A percentile compares a stretch with the other conserved stretches of the same genome.
Conservation (phyloP, 805 yeast species). For the Yarrowia phangngaensis region DNA sequence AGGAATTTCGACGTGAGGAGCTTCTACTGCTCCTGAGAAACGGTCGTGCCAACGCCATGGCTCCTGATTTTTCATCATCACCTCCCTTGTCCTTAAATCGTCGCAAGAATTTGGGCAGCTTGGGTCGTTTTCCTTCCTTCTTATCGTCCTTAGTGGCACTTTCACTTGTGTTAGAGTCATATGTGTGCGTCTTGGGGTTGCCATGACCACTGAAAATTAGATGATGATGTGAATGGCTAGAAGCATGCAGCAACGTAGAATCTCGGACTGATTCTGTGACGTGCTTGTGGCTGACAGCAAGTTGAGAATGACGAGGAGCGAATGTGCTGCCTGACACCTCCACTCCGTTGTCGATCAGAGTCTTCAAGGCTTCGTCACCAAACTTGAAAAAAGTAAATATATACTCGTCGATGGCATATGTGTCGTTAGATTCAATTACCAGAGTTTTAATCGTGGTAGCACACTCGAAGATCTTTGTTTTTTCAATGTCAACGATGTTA, state of each 20-base stretch:
- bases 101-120: conserved; percentile 17
- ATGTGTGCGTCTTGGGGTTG: conserved; percentile 2
- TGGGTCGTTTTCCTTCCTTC: conserved; percentile 10
- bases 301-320: conserved; percentile 15
- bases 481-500: conserved; percentile 60
- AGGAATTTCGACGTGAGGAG: conserved; percentile 1
- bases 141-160: not conserved
- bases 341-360: conserved; percentile 9
- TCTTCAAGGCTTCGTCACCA: conserved; percentile 38
- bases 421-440: conserved; percentile 53
- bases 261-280: conserved; percentile 22
- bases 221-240: conserved; percentile 17
- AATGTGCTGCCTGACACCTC: conserved; percentile 14
- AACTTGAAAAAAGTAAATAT: conserved; percentile 58
- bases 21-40: too few relatives aligned
- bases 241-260: conserved; percentile 20
- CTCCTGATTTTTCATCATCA: not conserved
- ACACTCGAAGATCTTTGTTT: conserved; percentile 51
- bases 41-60: conserved; percentile 1
- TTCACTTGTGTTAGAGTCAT: not conserved
- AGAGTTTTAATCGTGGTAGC: conserved; percentile 58
- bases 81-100: conserved; percentile 19
- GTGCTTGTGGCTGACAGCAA: conserved; percentile 8
- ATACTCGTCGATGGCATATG: conserved; percentile 62
- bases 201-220: not conserved